phyloP scores from a whole-genome alignment of 2,329 filamentous ascomycete species.

The Pseudogymnoascus sp. region DNA sequence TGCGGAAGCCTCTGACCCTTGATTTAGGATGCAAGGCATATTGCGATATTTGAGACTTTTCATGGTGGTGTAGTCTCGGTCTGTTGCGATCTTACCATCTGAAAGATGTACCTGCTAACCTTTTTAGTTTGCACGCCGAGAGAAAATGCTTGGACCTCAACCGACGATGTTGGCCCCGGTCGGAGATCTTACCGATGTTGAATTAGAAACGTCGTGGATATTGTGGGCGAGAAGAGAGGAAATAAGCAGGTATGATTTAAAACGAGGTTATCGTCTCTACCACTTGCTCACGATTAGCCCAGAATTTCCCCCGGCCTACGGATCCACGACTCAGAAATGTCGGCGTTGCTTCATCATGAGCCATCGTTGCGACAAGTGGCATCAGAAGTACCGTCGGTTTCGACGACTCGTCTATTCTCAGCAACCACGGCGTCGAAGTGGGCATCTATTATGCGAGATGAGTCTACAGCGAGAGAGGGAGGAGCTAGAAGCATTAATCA shows the following conservation, averaged over 20 bases:
- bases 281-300: no score
- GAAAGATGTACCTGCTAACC: no score
- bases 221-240: slow-evolving; percentile 4
- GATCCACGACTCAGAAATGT: not conserved
- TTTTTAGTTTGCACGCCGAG: not conserved
- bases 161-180: no score
- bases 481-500: no score
- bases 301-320: not conserved
- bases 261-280: not conserved
- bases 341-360: not conserved
- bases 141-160: no score
- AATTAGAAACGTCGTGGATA: not conserved
- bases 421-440: not conserved
- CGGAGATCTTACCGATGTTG: no score
- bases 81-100: not conserved
- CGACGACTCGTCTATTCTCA: not conserved
- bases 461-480: no score
- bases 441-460: not conserved
- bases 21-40: not conserved
- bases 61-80: not conserved
- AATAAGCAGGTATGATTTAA: not conserved
- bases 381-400: not conserved
- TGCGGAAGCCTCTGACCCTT: no score
- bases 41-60: not conserved
- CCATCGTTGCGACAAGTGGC: not conserved